A percentile compares a stretch with the other conserved stretches of the same genome.
These are phyloP conservation scores for Gonium pectorale DNA, from an alignment of 139 green algal species.

Conservation along the genomic window DNA sequence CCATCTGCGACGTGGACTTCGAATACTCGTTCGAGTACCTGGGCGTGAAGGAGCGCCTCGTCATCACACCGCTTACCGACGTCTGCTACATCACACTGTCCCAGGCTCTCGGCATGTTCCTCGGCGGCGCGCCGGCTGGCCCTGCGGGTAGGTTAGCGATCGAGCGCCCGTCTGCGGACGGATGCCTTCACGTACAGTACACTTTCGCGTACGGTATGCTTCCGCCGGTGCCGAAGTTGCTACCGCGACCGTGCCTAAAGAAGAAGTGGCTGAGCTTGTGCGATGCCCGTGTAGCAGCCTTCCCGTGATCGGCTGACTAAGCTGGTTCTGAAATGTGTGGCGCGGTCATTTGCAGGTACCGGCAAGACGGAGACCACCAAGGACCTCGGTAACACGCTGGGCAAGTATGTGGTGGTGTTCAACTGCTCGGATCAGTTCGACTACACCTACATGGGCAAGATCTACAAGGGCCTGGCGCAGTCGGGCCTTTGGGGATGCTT, in stretches of 20 bases:
- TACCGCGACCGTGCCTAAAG: too few relatives aligned
- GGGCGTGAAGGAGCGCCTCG: slow-evolving; percentile 95
- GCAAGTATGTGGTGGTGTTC: slow-evolving; percentile 98
- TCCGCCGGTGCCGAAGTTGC: too few relatives aligned
- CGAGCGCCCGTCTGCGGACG: too few relatives aligned
- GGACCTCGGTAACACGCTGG: slow-evolving; percentile 94
- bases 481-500: slow-evolving; percentile 96
- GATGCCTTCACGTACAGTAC: too few relatives aligned
- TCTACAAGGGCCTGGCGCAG: slow-evolving; percentile 97
- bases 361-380: slow-evolving; percentile 99
- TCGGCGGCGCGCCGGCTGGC: slow-evolving; percentile 93
- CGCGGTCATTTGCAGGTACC: slow-evolving; percentile 78
- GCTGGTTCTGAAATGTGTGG: too few relatives aligned
- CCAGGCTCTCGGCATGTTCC: slow-evolving; percentile 94
- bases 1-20: slow-evolving; percentile 97
- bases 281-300: too few relatives aligned
- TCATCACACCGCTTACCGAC: slow-evolving; percentile 97
- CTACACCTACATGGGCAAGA: slow-evolving; percentile 97
- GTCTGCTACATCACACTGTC: slow-evolving; percentile 97
- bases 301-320: too few relatives aligned
- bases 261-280: too few relatives aligned
- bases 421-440: slow-evolving; percentile 99
- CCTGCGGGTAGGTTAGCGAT: slow-evolving; percentile 76
- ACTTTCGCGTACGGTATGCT: too few relatives aligned
- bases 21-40: slow-evolving; percentile 97